phyloP scores from a whole-genome alignment of 805 yeast species.

The Saccharomycopsis sp. region DNA sequence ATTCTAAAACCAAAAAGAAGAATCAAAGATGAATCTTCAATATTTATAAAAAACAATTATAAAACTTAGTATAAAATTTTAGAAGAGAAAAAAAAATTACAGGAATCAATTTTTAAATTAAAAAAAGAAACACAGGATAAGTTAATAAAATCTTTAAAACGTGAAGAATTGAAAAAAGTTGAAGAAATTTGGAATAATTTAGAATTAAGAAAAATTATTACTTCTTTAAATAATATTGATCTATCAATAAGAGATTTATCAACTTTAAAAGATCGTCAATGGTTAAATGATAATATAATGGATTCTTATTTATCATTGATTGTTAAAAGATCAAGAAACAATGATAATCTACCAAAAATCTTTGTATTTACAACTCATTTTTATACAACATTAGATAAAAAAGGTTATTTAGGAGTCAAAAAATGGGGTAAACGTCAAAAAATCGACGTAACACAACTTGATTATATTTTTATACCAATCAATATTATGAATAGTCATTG shows the following conservation, averaged over 20 bases:
- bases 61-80: conserved; percentile 12
- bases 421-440: conserved; percentile 79
- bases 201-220: conserved; percentile 17
- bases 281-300: conserved; percentile 90
- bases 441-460: conserved; percentile 51
- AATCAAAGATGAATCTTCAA: too few species aligned
- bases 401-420: conserved; percentile 74
- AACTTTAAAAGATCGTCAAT: conserved; percentile 57
- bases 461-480: conserved; percentile 72
- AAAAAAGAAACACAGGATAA: not conserved
- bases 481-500: conserved; percentile 79
- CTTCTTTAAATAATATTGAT: conserved; percentile 38
- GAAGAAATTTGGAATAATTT: conserved; percentile 7
- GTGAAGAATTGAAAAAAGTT: conserved; percentile 4
- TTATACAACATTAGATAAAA: conserved; percentile 54
- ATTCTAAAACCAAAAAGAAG: too few species aligned
- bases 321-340: conserved; percentile 30
- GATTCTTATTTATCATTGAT: conserved; percentile 64
- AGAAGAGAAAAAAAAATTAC: conserved; percentile 11
- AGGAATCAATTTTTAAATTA: conserved; percentile 6
- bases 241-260: conserved; percentile 55
- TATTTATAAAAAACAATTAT: conserved; percentile 5
- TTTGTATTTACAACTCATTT: conserved; percentile 86
- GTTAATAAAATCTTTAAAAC: conserved; percentile 3
- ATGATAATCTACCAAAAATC: conserved; percentile 29